Evolutionary conservation across 2,329 filamentous ascomycete species (phyloP), one percentile per base, ranked within the genome.

Genomic region (Clarireedia homoeocarpa): DNA sequence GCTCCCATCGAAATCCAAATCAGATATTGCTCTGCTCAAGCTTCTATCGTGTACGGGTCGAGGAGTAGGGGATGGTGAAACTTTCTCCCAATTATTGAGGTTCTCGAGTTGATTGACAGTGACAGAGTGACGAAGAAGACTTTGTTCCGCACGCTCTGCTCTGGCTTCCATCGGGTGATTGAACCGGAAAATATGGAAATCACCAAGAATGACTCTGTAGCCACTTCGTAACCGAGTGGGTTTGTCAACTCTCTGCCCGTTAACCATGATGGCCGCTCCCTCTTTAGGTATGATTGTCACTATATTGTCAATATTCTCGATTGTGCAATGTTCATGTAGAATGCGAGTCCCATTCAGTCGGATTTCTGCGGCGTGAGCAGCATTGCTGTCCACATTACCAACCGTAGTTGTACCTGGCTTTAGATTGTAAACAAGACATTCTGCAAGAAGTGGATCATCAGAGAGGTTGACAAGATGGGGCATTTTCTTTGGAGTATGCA

Each of bases 121-220:
- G 38, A 86, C 74, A 1, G 91, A 95, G 67, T 97, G 92, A 47
- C 92, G 86, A 56, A 99, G 76, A 20, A 95, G 75, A 67, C 89
- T 96, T 67, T 90, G 84, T 60, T 96, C 90, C 14, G 90, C 91
- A 54, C 94, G 79, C 73, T 99, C 94, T 3, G 91, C 92, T 57
- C 89, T 85, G 30, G 94, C 94, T 73, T 99, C 94, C 77, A 96
- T 87, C 0, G 94, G 94, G 69, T 99, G 91, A 66, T 97, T 99
- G 76, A 99, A 99, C 56, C 94, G 81, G 74, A 99, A 97, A 59
- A 99, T 99, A 71, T 99, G 94, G 65, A 99, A 99, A 71, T 99
- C 94, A 42, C 94, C 94, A 9, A 99, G 77, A 60, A 99, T 99
- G 53, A 99, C 88, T 59, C 94, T 87, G 70, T 91, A 96, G 5